Conservation (phyloP, 2,329 filamentous ascomycete genomes). For the Cercospora sp. region DNA sequence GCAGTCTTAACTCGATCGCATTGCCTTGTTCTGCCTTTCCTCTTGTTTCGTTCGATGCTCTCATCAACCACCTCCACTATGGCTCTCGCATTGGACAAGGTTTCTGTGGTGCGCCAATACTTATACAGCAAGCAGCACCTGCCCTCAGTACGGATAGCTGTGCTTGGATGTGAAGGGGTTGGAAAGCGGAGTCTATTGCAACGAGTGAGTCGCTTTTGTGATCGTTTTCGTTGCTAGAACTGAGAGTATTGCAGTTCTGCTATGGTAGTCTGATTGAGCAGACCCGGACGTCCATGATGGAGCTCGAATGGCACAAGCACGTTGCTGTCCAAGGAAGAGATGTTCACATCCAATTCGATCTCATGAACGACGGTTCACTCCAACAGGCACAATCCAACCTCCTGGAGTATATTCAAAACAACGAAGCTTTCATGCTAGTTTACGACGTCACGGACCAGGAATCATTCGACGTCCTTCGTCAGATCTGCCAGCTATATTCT, state of each 20-base stretch:
- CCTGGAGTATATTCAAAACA: slow-evolving; percentile 12
- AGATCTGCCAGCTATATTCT: slow-evolving; percentile 4
- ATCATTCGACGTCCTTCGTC: slow-evolving; percentile 12
- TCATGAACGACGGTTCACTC: slow-evolving; percentile 4
- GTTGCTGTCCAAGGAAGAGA: slow-evolving; percentile 17
- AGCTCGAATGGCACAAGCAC: slow-evolving; percentile 21
- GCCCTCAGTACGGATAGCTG: slow-evolving; percentile 16
- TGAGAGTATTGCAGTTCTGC: slow-evolving; percentile 12
- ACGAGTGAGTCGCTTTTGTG: slow-evolving; percentile 1
- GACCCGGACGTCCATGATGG: slow-evolving; percentile 1
- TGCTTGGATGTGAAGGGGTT: slow-evolving; percentile 14
- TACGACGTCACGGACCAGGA: slow-evolving; percentile 17
- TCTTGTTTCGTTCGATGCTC: not conserved
- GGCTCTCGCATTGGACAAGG: slow-evolving; percentile 12
- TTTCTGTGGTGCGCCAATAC: slow-evolving; percentile 14
- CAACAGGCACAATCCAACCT: slow-evolving; percentile 3
- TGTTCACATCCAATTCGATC: slow-evolving; percentile 16
- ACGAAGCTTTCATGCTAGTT: slow-evolving; percentile 16
- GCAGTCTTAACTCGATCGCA: not conserved
- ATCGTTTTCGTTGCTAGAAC: not conserved
- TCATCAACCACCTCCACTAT: not conserved
- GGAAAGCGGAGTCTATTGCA: slow-evolving; percentile 19
- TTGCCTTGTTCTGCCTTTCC: not conserved
- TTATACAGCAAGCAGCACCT: slow-evolving; percentile 15
- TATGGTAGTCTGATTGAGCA: slow-evolving; percentile 16